A percentile compares a stretch with the other conserved stretches of the same genome.
These are phyloP conservation scores for Kodamaea arcana DNA, from an alignment of 1,139 yeast species.

Conservation along the genomic window DNA sequence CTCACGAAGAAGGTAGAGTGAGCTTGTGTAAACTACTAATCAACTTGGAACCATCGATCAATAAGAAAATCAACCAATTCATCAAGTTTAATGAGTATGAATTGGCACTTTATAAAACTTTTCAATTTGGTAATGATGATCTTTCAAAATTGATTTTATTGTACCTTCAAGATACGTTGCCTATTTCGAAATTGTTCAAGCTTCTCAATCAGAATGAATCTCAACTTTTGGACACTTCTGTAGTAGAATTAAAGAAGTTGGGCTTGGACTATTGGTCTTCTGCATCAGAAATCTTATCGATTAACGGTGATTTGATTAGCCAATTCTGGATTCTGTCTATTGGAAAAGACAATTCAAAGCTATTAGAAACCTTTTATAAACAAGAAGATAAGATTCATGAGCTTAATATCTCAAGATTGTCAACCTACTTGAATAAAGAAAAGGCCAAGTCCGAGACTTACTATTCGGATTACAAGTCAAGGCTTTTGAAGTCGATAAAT, in stretches of 20 bases:
- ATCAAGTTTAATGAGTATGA: conserved; percentile 71
- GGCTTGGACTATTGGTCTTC: conserved; percentile 7
- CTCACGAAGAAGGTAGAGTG: conserved; percentile 80
- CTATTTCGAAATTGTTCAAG: conserved; percentile 38
- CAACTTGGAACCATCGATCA: conserved; percentile 63
- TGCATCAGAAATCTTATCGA: conserved; percentile 17
- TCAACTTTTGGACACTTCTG: conserved; percentile 16
- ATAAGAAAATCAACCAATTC: conserved; percentile 59
- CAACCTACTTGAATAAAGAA: conserved; percentile 9
- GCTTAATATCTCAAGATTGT: conserved; percentile 20
- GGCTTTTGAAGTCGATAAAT: conserved; percentile 21
- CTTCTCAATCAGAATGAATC: conserved; percentile 40
- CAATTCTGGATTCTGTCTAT: conserved; percentile 36
- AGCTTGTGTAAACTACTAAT: conserved; percentile 62
- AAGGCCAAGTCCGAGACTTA: conserved; percentile 12
- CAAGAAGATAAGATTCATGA: conserved; percentile 33
- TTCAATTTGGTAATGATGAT: conserved; percentile 64
- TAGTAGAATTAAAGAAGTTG: conserved; percentile 10
- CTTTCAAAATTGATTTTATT: conserved; percentile 59
- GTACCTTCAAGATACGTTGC: conserved; percentile 39
- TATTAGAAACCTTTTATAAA: conserved; percentile 28
- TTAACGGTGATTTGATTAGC: conserved; percentile 42
- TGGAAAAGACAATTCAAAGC: conserved; percentile 21
- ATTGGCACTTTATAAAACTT: conserved; percentile 64
- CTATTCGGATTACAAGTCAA: conserved; percentile 24